Percentiles rank a stretch among this genome's conserved stretches.
These are phyloP conservation scores for Zygosaccharomyces sapae DNA, from an alignment of 1,139 yeast species.

Conservation along the genomic window DNA sequence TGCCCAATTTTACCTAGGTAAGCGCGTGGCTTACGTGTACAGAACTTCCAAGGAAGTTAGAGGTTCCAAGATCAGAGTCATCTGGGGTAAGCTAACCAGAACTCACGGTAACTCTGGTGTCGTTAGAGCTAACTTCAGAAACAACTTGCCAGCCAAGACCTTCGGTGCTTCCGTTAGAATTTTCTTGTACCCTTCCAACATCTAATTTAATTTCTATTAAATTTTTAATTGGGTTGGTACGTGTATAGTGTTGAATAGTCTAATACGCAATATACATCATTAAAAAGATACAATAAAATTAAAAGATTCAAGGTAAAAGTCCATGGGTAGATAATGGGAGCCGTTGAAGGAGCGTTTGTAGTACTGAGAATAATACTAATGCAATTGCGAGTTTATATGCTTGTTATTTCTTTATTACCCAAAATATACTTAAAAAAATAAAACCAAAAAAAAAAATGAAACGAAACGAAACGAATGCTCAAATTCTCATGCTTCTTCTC, in stretches of 20 bases:
- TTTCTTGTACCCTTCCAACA: slow-evolving; percentile 99
- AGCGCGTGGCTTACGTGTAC: slow-evolving; percentile 99
- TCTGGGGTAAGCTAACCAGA: slow-evolving; percentile 99
- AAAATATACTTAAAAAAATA: not conserved
- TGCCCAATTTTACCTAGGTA: slow-evolving; percentile 98
- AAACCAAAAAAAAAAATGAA: not conserved
- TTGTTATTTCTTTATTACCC: not conserved
- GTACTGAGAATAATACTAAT: not conserved
- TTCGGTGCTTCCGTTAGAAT: slow-evolving; percentile 99
- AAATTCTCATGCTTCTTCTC: slow-evolving; percentile 56
- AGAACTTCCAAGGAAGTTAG: slow-evolving; percentile 96
- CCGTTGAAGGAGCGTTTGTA: too few species aligned
- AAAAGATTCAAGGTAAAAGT: not conserved
- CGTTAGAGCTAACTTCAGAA: slow-evolving; percentile 98
- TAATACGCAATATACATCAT: slow-evolving; percentile 7
- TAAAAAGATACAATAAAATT: not conserved
- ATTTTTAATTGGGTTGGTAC: slow-evolving; percentile 4
- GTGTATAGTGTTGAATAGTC: slow-evolving; percentile 8
- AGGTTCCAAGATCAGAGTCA: slow-evolving; percentile 98
- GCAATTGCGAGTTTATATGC: not conserved
- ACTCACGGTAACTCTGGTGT: slow-evolving; percentile 98
- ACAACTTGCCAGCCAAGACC: slow-evolving; percentile 99
- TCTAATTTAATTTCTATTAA: slow-evolving; percentile 54
- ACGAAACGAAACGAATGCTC: slow-evolving; percentile 1
- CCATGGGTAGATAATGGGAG: too few species aligned